Evolutionary conservation across 495 filamentous ascomycete genomes (phyloP).

Genomic region (Ascodesmis nigricans): DNA sequence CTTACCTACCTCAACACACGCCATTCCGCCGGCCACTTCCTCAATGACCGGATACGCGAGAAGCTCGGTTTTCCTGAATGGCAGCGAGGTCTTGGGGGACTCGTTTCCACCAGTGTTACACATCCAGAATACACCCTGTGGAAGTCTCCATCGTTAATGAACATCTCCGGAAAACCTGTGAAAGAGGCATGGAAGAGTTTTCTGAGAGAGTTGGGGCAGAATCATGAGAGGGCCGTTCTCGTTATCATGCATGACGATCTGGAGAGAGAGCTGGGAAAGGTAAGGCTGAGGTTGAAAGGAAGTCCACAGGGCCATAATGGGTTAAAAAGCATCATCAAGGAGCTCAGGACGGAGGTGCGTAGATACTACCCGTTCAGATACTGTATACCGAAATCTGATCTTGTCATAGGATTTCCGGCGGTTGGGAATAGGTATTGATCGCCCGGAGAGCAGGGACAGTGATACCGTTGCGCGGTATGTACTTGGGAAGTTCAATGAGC

Average conservation of each 20-base stretch:
- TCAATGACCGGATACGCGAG: slow-evolving; percentile 31
- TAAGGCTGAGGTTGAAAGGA: slow-evolving; percentile 35
- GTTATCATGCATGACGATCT: slow-evolving; percentile 72
- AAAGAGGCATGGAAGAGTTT: slow-evolving; percentile 26
- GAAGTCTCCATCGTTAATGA: slow-evolving; percentile 55
- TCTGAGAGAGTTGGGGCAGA: slow-evolving; percentile 23
- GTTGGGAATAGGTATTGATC: slow-evolving; percentile 49
- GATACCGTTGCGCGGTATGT: slow-evolving; percentile 44
- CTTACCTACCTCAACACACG: slow-evolving; percentile 43
- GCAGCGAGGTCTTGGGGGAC: slow-evolving; percentile 24
- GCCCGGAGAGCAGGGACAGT: slow-evolving; percentile 37
- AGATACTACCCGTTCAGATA: slow-evolving; percentile 10
- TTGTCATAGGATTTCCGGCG: slow-evolving; percentile 26
- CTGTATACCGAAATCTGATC: slow-evolving; percentile 4
- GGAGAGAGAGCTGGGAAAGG: slow-evolving; percentile 41
- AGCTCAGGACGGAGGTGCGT: slow-evolving; percentile 21
- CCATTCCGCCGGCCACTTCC: slow-evolving; percentile 57
- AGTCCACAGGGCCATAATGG: slow-evolving; percentile 57
- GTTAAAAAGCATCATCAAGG: slow-evolving; percentile 40
- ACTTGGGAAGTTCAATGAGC: slow-evolving; percentile 34
- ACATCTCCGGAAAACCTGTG: slow-evolving; percentile 41
- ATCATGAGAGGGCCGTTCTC: slow-evolving; percentile 27
- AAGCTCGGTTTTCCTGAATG: slow-evolving; percentile 26
- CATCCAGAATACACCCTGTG: slow-evolving; percentile 37
- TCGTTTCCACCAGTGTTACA: slow-evolving; percentile 24